These are phyloP conservation scores for Phialocephala subalpina DNA, from an alignment of 2,329 filamentous ascomycete species.

Conservation along the genomic window DNA sequence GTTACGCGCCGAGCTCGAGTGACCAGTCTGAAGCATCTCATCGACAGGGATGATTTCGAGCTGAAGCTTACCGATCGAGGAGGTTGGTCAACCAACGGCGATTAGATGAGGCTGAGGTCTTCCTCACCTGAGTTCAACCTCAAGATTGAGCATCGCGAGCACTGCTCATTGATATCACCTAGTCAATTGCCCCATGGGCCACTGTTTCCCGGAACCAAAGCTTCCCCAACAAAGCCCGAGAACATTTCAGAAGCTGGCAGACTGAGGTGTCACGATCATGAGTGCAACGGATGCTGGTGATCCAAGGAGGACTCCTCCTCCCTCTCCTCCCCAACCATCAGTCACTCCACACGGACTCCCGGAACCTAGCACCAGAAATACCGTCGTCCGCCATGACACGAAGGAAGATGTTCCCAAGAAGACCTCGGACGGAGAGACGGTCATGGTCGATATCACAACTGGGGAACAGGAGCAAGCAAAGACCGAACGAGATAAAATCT, in stretches of 20 bases:
- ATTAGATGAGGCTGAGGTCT: background rate
- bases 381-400: background rate
- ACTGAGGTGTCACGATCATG: background rate
- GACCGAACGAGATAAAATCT: background rate
- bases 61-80: background rate
- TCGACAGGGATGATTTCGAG: background rate
- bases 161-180: background rate
- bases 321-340: background rate
- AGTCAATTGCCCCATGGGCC: background rate
- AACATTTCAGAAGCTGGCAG: background rate
- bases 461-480: slow-evolving; percentile 1
- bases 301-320: background rate
- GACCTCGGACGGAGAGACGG: background rate
- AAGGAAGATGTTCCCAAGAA: background rate
- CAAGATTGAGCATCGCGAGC: background rate
- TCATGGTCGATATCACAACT: background rate
- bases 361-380: background rate
- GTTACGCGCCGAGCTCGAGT: background rate
- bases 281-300: background rate
- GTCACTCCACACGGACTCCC: background rate
- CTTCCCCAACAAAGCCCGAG: background rate
- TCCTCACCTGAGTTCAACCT: background rate
- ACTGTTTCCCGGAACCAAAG: background rate
- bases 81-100: background rate
- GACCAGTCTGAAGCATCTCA: background rate